Percentiles rank a stretch among this genome's conserved stretches.
Evolutionary conservation across 2,329 filamentous ascomycete genomes (phyloP).

Genomic region (Verticillium longisporum): DNA sequence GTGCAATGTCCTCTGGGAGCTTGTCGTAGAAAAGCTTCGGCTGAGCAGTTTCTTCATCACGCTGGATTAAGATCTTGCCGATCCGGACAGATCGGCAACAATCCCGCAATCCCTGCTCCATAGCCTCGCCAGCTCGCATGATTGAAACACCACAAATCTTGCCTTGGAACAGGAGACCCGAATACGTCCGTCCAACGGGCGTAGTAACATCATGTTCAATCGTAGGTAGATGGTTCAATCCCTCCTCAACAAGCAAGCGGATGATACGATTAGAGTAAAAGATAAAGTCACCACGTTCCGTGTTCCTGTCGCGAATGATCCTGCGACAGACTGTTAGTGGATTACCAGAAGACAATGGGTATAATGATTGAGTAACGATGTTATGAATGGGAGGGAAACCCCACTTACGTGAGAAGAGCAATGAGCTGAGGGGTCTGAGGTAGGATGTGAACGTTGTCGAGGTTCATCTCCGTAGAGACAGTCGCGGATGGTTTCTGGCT

Average conservation of each 20-base stretch:
- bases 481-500: slow-evolving; percentile 81
- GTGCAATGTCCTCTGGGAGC: slow-evolving; percentile 84
- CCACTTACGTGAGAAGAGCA: slow-evolving; percentile 84
- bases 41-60: slow-evolving; percentile 88
- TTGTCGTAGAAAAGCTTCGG: slow-evolving; percentile 98
- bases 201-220: slow-evolving; percentile 85
- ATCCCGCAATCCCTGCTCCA: slow-evolving; percentile 94
- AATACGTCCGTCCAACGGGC: slow-evolving; percentile 80
- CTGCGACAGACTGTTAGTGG: slow-evolving; percentile 36
- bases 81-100: slow-evolving; percentile 98
- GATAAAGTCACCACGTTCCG: slow-evolving; percentile 91
- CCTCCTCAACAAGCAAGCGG: slow-evolving; percentile 91
- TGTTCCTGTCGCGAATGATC: slow-evolving; percentile 90
- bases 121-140: slow-evolving; percentile 95
- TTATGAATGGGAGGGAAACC: not conserved
- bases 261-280: slow-evolving; percentile 99
- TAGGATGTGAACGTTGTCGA: slow-evolving; percentile 84
- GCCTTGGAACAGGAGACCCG: slow-evolving; percentile 89
- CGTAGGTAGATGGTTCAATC: slow-evolving; percentile 90
- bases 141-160: slow-evolving; percentile 99
- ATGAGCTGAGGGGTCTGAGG: slow-evolving; percentile 95
- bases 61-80: slow-evolving; percentile 95
- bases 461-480: slow-evolving; percentile 73
- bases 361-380: not conserved
- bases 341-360: not conserved